phyloP scores from a whole-genome alignment of 352 stramenopile species.

The Poterioochromonas sp. region DNA sequence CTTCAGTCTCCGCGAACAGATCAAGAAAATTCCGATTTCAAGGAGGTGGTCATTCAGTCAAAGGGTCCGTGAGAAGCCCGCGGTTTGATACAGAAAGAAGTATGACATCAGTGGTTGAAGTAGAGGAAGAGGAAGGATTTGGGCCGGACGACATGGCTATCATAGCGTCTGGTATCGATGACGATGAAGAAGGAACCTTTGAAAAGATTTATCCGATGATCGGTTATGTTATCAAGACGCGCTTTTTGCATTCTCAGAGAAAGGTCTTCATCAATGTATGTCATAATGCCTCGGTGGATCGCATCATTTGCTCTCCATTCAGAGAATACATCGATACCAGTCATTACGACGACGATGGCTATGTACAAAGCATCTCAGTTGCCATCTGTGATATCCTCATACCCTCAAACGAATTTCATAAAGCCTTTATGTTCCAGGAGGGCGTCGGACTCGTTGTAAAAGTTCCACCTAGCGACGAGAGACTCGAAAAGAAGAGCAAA shows the following conservation, averaged over 20 bases:
- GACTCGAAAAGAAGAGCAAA: too few species aligned
- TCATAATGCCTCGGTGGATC: neutral
- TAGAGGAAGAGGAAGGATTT: too few species aligned
- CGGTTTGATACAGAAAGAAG: too few species aligned
- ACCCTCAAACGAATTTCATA: neutral
- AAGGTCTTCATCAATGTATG: neutral
- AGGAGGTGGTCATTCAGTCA: too few species aligned
- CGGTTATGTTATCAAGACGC: neutral
- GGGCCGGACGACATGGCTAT: too few species aligned
- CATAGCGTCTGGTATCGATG: too few species aligned
- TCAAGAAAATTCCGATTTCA: too few species aligned
- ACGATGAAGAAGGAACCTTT: neutral
- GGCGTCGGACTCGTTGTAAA: neutral
- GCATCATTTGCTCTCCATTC: neutral
- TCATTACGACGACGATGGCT: neutral
- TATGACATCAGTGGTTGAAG: too few species aligned
- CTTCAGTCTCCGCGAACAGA: too few species aligned
- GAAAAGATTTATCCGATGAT: neutral
- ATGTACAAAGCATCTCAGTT: neutral
- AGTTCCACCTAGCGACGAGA: too few species aligned
- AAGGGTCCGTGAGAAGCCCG: too few species aligned
- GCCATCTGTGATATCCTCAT: neutral
- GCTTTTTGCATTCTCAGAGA: neutral
- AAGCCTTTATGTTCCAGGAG: neutral
- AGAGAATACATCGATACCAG: neutral